These are phyloP conservation scores for Chlamydomonas sp. DNA, from an alignment of 139 green algal genomes.

Conservation along the genomic window DNA sequence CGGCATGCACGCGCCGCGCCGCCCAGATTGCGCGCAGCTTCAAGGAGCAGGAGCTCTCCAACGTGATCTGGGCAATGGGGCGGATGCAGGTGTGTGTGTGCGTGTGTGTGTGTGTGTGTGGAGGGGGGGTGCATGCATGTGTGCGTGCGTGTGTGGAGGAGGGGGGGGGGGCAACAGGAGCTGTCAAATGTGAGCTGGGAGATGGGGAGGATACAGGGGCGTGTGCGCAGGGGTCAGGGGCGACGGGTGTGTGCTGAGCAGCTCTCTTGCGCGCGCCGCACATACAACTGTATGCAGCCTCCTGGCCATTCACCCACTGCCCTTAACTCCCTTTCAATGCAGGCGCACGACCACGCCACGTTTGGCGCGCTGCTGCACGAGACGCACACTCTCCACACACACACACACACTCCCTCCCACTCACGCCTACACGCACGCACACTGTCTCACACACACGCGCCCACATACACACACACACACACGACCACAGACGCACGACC, in stretches of 20 bases:
- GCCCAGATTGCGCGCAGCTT: conserved; percentile 30
- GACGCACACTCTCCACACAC: background rate
- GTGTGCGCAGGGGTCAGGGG: too few relatives aligned
- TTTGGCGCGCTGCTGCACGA: background rate
- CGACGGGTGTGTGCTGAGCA: too few relatives aligned
- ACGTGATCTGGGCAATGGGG: conserved; percentile 49
- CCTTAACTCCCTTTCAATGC: too few relatives aligned
- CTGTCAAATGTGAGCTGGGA: background rate
- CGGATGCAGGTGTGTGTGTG: conserved; percentile 20
- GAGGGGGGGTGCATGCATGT: background rate
- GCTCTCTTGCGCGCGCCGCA: too few relatives aligned
- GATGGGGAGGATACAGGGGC: background rate
- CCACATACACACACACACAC: background rate
- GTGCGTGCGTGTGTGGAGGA: background rate
- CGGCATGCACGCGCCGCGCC: conserved; percentile 13
- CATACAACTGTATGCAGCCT: too few relatives aligned
- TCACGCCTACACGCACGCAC: background rate
- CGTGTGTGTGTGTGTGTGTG: background rate
- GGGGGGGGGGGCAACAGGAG: background rate
- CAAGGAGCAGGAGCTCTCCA: conserved; percentile 59
- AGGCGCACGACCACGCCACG: too few relatives aligned
- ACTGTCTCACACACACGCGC: background rate
- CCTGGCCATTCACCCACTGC: background rate
- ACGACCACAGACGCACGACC: background rate
- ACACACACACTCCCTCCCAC: background rate